Evolutionary conservation across 228 moss, liverwort and hornwort genomes (phyloP).

Genomic region (Sphagnum magellanicum): DNA sequence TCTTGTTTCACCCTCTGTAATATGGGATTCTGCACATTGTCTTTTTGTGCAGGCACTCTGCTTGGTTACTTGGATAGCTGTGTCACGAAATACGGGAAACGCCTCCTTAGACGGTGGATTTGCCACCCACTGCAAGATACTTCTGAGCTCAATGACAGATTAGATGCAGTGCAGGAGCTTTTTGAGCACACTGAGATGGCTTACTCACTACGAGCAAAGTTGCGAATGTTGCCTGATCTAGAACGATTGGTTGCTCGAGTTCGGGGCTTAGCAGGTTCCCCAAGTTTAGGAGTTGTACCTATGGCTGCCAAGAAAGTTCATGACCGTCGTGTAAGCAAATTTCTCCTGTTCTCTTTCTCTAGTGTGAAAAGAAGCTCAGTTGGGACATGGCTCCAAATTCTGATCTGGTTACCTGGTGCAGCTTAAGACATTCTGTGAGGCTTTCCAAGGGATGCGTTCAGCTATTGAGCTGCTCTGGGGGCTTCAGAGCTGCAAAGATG

Average conservation of each 20-base stretch:
- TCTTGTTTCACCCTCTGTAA: too few relatives aligned
- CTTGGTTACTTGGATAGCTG: slow-evolving; percentile 70
- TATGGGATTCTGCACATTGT: neutral
- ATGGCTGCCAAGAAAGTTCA: slow-evolving; percentile 76
- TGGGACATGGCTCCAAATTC: neutral
- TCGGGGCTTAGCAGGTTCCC: slow-evolving; percentile 62
- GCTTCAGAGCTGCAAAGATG: slow-evolving; percentile 20
- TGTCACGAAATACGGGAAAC: slow-evolving; percentile 71
- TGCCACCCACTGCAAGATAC: slow-evolving; percentile 81
- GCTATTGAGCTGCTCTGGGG: slow-evolving; percentile 55
- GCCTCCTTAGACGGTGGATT: slow-evolving; percentile 84
- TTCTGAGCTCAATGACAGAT: slow-evolving; percentile 50
- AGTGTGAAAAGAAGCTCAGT: neutral
- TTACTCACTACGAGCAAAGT: slow-evolving; percentile 37
- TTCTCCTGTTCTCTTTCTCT: slow-evolving; percentile 1
- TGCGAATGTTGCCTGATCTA: slow-evolving; percentile 74
- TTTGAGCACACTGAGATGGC: slow-evolving; percentile 44
- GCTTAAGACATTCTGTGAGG: slow-evolving; percentile 74
- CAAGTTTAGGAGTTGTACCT: slow-evolving; percentile 62
- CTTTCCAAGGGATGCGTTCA: slow-evolving; percentile 64
- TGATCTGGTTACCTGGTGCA: slow-evolving; percentile 9
- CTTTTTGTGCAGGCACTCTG: slow-evolving; percentile 55
- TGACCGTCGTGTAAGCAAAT: slow-evolving; percentile 55
- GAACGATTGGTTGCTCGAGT: slow-evolving; percentile 83
- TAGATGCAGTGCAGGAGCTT: slow-evolving; percentile 81